phyloP scores from a whole-genome alignment of 257 asterid species.

The Nicotiana tabacum region DNA sequence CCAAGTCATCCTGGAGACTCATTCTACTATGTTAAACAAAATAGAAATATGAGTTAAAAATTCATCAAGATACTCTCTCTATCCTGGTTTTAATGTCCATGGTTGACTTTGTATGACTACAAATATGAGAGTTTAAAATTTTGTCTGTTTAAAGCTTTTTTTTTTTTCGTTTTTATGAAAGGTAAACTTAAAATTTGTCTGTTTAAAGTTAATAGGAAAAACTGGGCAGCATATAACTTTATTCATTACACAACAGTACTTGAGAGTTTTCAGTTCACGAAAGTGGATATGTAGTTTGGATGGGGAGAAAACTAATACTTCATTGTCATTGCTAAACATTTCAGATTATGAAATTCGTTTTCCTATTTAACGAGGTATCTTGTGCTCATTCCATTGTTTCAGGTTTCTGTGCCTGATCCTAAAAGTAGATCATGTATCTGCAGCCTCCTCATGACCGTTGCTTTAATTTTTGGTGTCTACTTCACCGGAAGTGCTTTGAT shows the following conservation, averaged over 20 bases:
- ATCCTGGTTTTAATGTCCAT: neutral
- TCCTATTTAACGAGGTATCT: neutral
- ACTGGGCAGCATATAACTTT: neutral
- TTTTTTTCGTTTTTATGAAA: neutral
- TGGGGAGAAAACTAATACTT: neutral
- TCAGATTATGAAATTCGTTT: neutral
- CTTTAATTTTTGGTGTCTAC: constrained; percentile 58
- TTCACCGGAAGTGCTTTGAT: constrained; percentile 52
- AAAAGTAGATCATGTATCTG: constrained; percentile 51
- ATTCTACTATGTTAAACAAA: neutral
- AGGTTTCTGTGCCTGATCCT: constrained; percentile 46
- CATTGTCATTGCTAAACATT: neutral
- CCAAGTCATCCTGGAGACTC: neutral
- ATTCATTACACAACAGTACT: neutral
- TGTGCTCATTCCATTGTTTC: constrained; percentile 20
- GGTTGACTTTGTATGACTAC: neutral
- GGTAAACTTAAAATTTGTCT: neutral
- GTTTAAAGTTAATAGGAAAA: neutral
- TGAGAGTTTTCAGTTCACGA: neutral
- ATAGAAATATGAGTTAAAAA: neutral
- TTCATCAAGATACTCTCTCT: neutral
- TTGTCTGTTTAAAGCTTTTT: neutral
- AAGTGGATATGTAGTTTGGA: neutral
- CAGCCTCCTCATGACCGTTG: constrained; percentile 40
- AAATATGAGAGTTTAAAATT: neutral